phyloP scores from a whole-genome alignment of 768 basidiomycete species.

The Tylopilus rubrobrunneus region DNA sequence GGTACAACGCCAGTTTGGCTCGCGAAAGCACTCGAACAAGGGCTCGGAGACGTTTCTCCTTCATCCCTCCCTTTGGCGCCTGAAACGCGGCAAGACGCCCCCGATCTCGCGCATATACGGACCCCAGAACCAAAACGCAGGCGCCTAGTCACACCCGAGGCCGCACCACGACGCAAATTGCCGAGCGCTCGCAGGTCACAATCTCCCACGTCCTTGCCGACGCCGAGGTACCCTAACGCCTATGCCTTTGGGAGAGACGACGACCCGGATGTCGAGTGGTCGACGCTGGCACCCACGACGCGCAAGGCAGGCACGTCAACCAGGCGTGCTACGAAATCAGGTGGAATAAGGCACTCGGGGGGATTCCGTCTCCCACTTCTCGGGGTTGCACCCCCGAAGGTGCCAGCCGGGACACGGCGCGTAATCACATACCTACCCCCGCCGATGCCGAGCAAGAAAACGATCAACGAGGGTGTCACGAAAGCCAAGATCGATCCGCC shows the following conservation, averaged over 20 bases:
- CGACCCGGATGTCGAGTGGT: constrained; percentile 22
- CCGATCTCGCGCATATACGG: constrained; percentile 1
- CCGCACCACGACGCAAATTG: not conserved
- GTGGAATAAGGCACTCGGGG: constrained; percentile 17
- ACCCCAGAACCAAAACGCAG: constrained; percentile 7
- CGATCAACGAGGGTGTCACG: not conserved
- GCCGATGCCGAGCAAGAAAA: constrained; percentile 9
- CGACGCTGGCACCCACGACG: constrained; percentile 6
- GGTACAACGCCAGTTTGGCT: constrained; percentile 7
- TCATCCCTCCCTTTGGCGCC: not conserved
- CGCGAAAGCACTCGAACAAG: constrained; percentile 2
- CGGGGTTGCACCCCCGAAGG: not conserved
- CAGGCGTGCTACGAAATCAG: not conserved
- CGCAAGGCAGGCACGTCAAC: not conserved
- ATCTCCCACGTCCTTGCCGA: not conserved
- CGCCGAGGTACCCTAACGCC: constrained; percentile 4
- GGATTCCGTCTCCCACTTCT: constrained; percentile 20
- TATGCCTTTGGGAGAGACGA: constrained; percentile 19
- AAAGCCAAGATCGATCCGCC: not conserved
- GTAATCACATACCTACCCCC: constrained; percentile 31
- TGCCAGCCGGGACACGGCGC: constrained; percentile 2
- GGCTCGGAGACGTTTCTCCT: not conserved
- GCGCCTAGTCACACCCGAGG: constrained; percentile 3
- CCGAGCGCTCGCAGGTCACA: not conserved
- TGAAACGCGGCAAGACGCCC: not conserved